Evolutionary conservation across 805 yeast species (phyloP), one percentile per base, ranked within the genome.

Genomic region (Metschnikowia bowlesiae): DNA sequence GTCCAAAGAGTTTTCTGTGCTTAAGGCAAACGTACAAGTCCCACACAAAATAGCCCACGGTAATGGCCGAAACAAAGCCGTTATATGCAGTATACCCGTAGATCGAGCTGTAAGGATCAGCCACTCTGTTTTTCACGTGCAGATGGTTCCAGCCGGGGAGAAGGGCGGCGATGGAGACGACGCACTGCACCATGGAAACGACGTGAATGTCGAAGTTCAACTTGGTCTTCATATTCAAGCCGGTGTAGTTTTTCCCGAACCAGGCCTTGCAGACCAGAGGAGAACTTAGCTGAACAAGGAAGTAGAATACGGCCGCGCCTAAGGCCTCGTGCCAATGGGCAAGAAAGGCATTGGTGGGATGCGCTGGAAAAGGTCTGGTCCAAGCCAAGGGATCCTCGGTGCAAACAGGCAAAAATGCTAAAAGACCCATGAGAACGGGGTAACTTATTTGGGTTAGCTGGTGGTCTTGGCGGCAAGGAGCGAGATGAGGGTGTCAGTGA

Each of bases 21-120:
- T 68, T 68, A 8, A 83, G 6, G 63, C 97, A 91, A 49, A 90
- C 84, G 51, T 70, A 67, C 35, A 85, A 53, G 67, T 94, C 99
- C 99, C 99, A 94, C 22, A 89, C 57, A 64, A 94, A 94, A 70
- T 94, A 94, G 2, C 98, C 99, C 8, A 76, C 63, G 8, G 95
- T 84, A 49, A 85, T 62, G 1, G 97, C 76, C 11, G 84, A 71
- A 6, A 87, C 87, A 60, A 91, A 75, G 0, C 89, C 89, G 0
- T 84, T 83, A 62, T 81, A 87, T n/a, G 88, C 87, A 48, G 84
- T 82, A 62, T 80, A 78, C 42, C 89, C 91, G n/a, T 80, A 71
- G 26, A 87, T 69, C 8, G 74, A 61, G 38, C 44, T 38, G 26
- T 49, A 36, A 6, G 85, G 77, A 61, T 84, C 81, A 10, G 62